Base-by-base conservation (phyloP, 2,329 filamentous ascomycete species). In the Ascochyta koolunga region DNA sequence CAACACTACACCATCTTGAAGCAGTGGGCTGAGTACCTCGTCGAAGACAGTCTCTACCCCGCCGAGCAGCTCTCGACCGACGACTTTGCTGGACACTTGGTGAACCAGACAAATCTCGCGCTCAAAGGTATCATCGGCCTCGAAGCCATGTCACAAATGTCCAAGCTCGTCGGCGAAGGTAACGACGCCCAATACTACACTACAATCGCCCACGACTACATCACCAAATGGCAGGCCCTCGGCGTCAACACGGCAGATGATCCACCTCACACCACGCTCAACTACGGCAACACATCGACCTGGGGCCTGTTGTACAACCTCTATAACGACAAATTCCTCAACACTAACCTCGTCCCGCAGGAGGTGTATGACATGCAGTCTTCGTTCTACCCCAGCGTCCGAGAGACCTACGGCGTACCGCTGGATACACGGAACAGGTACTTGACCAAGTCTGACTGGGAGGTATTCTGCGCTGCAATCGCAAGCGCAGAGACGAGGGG, bases 291-390 rank as follows among this genome's bases (percentile, higher is more conserved):
- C 79, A 88, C 89, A 60, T 89, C 89, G 15, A 90, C 88, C 41
- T 93, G 89, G 89, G 91, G 89, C 6, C 91, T 89, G 0, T 81
- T 96, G 33, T 96, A 96, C 80, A 93, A 92, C 68, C 82, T 96
- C 22, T 96, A 90, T 76, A 86, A 88, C 16, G 91, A 96, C 43
- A 62, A 43, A 3, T 64, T 67, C 50, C 72, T 70, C 21, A 69
- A 65, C 1, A 77, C 60, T 46, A 76, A 74, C 73, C 91, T 95
- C 73, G 87, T 96, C 39, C 88, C 90, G 1, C 83, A 88, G 59
- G 81, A 82, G 64, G 83, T 96, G 62, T 96, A 96, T 79, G 83
- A 86, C 64, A 86, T 87, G 61, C 90, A 96, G 70, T 92, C 88
- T 42, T 80, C 87, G 52, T 96, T 90, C 90, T 96, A 96, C 76